Evolutionary conservation across 345 rosid species (phyloP), one percentile per base, ranked within the genome.

Genomic region (Brassica nigra): DNA sequence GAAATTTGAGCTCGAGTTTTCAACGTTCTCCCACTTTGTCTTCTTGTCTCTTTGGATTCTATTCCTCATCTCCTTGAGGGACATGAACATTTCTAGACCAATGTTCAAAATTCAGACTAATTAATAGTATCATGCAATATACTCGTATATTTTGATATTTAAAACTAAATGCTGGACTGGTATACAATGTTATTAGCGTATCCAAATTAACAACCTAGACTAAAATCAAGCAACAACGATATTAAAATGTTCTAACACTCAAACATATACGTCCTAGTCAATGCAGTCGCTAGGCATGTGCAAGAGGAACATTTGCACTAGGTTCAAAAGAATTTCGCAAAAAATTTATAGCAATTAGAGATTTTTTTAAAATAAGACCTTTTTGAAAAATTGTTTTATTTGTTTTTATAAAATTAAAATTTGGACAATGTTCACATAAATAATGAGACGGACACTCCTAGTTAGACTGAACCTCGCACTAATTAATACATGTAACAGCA

Each of bases 1-100:
- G 89, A 86, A 86, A 84, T 30, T 79, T 70, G 76, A 62, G 63
- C 55, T 79, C 82, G 68, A 47, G 64, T 61, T 18, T 71, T 67
- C 14, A 74, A 73, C 62, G 68, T 64, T 77, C 76, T 70, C 47
- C 71, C 82, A 74, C 71, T 76, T 72, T 81, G 81, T 68, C 68
- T 66, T 71, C 66, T 81, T 81, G 78, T 81, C 78, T 76, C 78
- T 72, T 77, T 0, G 80, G 77, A 81, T 77, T 66, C 76, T 71
- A 54, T 75, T 49, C 57, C 39, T 58, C 30, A 57, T 63, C 73
- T 71, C 34, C 34, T 36, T 11, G 28, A 62, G 30, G 11, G 42
- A 62, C 68, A 52, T 49, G 6, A 47, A 14, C 18, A 1, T n/a
- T 49, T 49, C 2, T 15, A 49, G 57, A 49, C 54, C 54, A 47